Evolutionary conservation across 768 basidiomycete species (phyloP), one percentile per base, ranked within the genome.

Genomic region (Auricularia sp.): DNA sequence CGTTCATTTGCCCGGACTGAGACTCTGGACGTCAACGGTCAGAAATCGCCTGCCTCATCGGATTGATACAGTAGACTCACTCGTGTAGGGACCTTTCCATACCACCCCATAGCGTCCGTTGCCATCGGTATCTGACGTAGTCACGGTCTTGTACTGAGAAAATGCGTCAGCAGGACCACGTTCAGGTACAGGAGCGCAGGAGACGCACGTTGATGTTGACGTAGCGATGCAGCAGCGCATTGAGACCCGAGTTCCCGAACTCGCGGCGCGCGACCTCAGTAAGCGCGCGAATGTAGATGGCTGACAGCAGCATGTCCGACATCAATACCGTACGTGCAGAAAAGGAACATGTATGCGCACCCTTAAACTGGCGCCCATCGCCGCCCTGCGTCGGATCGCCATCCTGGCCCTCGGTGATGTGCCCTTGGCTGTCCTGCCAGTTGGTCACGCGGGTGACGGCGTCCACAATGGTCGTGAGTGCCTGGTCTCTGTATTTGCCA

Each of bases 401-500:
- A 18, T 59, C 56, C 56, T 33, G 23, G 6, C 81, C 82, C 70
- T 84, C 83, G 11, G 80, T 83, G 67, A 84, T 82, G 21, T 83
- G 76, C 1, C 82, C 82, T 65, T 83, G 74, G 18, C 68, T 66
- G 8, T 79, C 80, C 68, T 83, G 75, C 83, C 82, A 85, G 0
- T 59, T 59, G 29, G 70, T 72, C 0, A 75, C 67, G 10, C 74
- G 75, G 69, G 82, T 81, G 59, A 80, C 75, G 34, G 78, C 74
- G 2, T 77, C 75, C n/a, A 76, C 74, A 35, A 76, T 69, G 10
- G 76, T 73, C 35, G 76, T 72, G 7, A 75, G 63, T 75, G 77
- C 73, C 64, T 78, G 64, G 1, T 66, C 70, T 42, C 67, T 77
- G 80, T 82, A 83, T 42, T 74, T 71, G 34, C 66, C 60, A 64